These are phyloP conservation scores for Pyrenophora graminea DNA, from an alignment of 2,329 filamentous ascomycete species.

Conservation along the genomic window DNA sequence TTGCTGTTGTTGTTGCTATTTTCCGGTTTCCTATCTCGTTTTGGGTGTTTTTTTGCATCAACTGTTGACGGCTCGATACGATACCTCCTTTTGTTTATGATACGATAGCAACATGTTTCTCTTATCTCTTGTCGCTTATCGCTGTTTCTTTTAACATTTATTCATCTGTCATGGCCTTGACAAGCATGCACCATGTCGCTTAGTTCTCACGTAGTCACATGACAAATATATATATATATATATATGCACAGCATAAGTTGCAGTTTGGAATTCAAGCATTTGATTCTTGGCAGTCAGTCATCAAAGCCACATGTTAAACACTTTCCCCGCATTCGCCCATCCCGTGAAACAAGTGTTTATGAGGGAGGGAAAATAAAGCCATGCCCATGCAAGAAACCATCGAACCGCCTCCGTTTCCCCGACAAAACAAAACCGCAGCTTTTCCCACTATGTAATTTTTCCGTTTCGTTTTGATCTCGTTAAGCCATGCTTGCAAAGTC, in stretches of 20 bases:
- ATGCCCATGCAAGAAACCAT: no score
- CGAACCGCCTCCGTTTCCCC: no score
- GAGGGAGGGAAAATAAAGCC: no score
- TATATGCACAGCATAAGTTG: no score
- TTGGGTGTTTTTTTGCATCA: background rate
- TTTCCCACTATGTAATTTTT: conserved; percentile 4
- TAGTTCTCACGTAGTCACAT: no score
- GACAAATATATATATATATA: background rate
- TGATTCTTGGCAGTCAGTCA: no score
- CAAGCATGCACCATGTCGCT: no score
- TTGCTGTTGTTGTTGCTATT: background rate
- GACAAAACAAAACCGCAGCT: background rate
- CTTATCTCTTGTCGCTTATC: background rate
- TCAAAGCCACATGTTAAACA: background rate
- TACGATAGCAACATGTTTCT: background rate
- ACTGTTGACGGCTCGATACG: background rate
- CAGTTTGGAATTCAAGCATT: no score
- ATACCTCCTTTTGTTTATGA: background rate
- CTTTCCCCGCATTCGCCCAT: conserved; percentile 7
- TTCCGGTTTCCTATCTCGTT: background rate
- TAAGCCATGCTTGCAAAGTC: conserved; percentile 1
- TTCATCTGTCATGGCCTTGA: no score
- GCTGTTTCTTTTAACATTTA: background rate
- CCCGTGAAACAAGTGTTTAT: background rate
- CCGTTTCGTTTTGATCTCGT: conserved; percentile 2